phyloP scores from a whole-genome alignment of 805 yeast species.

The Ogataea trehalophila region DNA sequence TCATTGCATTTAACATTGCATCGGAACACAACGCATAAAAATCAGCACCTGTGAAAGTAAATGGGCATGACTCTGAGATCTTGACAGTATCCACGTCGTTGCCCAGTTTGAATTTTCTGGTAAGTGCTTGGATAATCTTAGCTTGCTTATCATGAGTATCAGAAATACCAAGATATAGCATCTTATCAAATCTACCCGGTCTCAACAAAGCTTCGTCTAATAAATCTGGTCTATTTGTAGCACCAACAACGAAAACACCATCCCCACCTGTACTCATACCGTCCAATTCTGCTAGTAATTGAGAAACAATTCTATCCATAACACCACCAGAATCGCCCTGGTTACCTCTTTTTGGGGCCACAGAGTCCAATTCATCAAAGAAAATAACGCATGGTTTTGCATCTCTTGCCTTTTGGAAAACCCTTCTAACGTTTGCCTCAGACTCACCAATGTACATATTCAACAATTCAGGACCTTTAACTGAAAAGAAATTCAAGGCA shows the following conservation, averaged over 20 bases:
- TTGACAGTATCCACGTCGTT: constrained; percentile 51
- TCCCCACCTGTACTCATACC: constrained; percentile 87
- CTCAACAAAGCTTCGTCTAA: constrained; percentile 90
- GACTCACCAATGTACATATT: constrained; percentile 99
- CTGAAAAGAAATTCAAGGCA: constrained; percentile 90
- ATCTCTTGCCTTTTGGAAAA: constrained; percentile 91
- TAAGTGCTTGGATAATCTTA: constrained; percentile 80
- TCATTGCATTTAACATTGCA: constrained; percentile 95
- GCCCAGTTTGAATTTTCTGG: constrained; percentile 70
- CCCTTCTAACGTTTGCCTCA: constrained; percentile 93
- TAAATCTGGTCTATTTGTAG: constrained; percentile 94
- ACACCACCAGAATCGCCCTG: constrained; percentile 99
- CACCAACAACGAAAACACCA: constrained; percentile 98
- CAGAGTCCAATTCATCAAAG: constrained; percentile 96
- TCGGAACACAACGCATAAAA: constrained; percentile 95
- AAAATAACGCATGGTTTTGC: constrained; percentile 97
- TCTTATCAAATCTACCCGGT: constrained; percentile 93
- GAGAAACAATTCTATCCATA: constrained; percentile 97
- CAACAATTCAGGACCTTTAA: constrained; percentile 93
- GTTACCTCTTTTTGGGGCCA: constrained; percentile 97
- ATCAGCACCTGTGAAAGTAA: constrained; percentile 96
- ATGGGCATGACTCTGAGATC: constrained; percentile 72
- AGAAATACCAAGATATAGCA: constrained; percentile 88
- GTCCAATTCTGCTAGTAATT: constrained; percentile 87
- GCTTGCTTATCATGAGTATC: constrained; percentile 87